These are phyloP conservation scores for Setaria viridis DNA, from an alignment of 202 grass and related monocot species.

Conservation along the genomic window DNA sequence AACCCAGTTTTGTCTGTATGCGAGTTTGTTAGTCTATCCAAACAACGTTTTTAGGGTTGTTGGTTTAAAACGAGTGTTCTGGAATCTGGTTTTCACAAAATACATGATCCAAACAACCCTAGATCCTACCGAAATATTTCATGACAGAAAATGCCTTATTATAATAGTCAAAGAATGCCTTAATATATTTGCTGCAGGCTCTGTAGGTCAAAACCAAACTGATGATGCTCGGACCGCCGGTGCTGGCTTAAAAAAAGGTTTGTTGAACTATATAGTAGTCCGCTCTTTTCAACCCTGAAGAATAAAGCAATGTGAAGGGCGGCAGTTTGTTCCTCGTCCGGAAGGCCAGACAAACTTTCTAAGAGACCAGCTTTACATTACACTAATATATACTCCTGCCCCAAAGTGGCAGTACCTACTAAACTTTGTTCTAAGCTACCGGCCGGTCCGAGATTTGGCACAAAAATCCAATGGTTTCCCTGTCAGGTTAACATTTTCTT, in stretches of 20 bases:
- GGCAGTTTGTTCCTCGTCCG: constrained; percentile 49
- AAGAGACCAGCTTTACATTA: constrained; percentile 13
- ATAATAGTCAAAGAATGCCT: too few species aligned
- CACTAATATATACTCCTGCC: not conserved
- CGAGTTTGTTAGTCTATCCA: too few species aligned
- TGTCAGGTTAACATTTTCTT: constrained; percentile 9
- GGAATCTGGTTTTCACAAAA: too few species aligned
- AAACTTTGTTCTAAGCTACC: constrained; percentile 3
- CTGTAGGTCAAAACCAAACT: not conserved
- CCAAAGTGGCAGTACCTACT: not conserved
- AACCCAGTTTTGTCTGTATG: too few species aligned
- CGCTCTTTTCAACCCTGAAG: constrained; percentile 8
- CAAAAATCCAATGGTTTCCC: constrained; percentile 8
- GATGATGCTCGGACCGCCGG: not conserved
- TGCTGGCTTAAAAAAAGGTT: not conserved
- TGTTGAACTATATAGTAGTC: not conserved
- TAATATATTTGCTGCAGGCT: not conserved
- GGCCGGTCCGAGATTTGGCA: constrained; percentile 17
- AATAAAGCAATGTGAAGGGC: constrained; percentile 36
- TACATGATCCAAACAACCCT: too few species aligned
- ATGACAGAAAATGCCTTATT: too few species aligned
- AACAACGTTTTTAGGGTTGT: too few species aligned
- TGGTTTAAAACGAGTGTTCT: too few species aligned
- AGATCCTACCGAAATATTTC: too few species aligned
- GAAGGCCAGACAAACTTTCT: constrained; percentile 40